phyloP scores from a whole-genome alignment of 2,329 filamentous ascomycete species.

The Ceratocystiopsis minuta region DNA sequence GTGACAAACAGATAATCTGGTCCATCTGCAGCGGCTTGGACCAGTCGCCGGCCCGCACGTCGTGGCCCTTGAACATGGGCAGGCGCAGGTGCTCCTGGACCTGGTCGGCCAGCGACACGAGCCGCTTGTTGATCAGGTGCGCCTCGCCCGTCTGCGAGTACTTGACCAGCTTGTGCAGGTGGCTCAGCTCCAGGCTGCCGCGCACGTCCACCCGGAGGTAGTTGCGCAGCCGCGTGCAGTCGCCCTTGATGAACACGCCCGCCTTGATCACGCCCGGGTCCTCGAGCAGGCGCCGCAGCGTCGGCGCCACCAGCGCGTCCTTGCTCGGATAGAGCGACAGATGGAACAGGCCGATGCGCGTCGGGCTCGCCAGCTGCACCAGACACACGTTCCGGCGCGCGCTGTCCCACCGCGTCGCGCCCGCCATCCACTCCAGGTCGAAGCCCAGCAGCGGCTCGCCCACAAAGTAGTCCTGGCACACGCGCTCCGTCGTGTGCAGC shows the following conservation, averaged over 20 bases:
- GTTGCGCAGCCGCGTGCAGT: conserved; percentile 49
- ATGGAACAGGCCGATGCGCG: conserved; percentile 67
- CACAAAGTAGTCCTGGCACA: conserved; percentile 47
- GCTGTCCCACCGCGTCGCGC: conserved; percentile 26
- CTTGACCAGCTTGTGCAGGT: conserved; percentile 63
- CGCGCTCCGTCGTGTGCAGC: conserved; percentile 46
- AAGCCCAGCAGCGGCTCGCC: conserved; percentile 61
- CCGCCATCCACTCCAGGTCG: conserved; percentile 66
- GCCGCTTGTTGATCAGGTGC: conserved; percentile 42
- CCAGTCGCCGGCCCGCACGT: conserved; percentile 64
- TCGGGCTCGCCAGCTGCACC: conserved; percentile 64
- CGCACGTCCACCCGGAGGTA: conserved; percentile 44
- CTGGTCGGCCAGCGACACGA: conserved; percentile 50
- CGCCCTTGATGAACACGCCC: conserved; percentile 59
- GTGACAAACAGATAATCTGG: conserved; percentile 55
- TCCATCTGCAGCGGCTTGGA: conserved; percentile 36
- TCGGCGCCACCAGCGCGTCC: conserved; percentile 47
- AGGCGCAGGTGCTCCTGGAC: conserved; percentile 53
- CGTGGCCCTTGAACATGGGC: conserved; percentile 54
- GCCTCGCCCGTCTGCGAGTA: conserved; percentile 34
- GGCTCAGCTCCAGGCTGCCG: conserved; percentile 65
- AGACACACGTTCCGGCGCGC: conserved; percentile 57
- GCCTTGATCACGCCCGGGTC: conserved; percentile 50
- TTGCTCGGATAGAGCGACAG: conserved; percentile 42
- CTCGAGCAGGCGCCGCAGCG: conserved; percentile 55